Conservation (phyloP, 2,329 filamentous ascomycete genomes). For the Plectosphaerella cucumerina region DNA sequence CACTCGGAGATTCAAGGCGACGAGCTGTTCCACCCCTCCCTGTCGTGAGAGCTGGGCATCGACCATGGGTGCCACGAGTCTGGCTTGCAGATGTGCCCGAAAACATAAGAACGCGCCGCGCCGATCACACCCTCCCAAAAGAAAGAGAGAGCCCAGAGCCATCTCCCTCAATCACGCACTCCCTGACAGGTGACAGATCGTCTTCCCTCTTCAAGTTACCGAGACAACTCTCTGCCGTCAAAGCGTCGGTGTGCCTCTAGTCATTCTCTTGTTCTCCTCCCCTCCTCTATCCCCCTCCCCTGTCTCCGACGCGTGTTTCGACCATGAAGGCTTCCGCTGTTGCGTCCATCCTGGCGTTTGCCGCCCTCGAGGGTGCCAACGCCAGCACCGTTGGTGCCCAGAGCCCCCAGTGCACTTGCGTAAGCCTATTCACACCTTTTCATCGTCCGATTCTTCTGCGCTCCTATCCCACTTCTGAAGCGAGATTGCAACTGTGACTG, state of each 20-base stretch:
- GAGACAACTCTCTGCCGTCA: no score
- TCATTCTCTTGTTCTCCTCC: neutral
- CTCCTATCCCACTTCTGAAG: neutral
- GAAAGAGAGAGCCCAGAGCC: neutral
- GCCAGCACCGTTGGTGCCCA: neutral
- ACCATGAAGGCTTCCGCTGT: slow-evolving; percentile 4
- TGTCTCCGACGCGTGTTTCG: neutral
- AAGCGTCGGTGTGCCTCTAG: neutral
- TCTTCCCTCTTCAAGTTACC: no score
- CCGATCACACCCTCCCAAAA: neutral
- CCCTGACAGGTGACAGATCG: neutral
- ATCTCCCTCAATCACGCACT: neutral
- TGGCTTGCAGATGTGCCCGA: neutral
- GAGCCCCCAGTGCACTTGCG: slow-evolving; percentile 4
- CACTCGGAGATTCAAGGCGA: no score
- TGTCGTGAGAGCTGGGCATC: no score
- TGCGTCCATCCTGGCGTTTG: slow-evolving; percentile 3
- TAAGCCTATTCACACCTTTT: neutral
- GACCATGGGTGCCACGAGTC: no score
- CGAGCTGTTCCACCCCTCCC: no score
- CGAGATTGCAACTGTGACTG: neutral
- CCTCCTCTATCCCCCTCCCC: neutral
- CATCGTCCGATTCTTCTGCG: neutral
- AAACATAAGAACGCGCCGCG: neutral
- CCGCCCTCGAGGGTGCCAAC: neutral